phyloP scores from a whole-genome alignment of 2,329 filamentous ascomycete species.

The Harringtonia lauricola region DNA sequence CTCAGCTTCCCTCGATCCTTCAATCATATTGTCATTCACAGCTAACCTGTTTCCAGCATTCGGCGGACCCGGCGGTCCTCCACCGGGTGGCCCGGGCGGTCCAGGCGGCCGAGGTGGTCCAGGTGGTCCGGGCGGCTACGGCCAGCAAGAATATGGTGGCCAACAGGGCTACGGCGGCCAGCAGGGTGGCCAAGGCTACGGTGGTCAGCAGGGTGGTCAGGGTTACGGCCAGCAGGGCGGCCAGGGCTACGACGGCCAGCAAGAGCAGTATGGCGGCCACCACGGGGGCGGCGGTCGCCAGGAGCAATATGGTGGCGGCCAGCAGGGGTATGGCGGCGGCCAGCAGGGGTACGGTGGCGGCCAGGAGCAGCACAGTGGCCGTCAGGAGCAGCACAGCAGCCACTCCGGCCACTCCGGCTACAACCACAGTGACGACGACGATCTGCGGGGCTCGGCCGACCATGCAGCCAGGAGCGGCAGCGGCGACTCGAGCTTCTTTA shows the following conservation, averaged over 20 bases:
- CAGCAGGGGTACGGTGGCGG: slow-evolving; percentile 2
- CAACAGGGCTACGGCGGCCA: background rate
- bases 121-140: background rate
- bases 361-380: slow-evolving; percentile 1
- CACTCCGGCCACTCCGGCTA: slow-evolving; percentile 18
- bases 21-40: no score
- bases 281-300: background rate
- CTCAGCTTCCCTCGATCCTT: no score
- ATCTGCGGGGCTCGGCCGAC: slow-evolving; percentile 35
- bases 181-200: background rate
- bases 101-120: background rate
- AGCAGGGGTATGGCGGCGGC: slow-evolving; percentile 5
- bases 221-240: background rate
- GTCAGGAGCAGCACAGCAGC: slow-evolving; percentile 3
- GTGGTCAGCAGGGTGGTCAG: background rate
- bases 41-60: no score
- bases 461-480: slow-evolving; percentile 35
- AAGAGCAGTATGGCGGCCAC: background rate
- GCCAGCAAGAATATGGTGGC: background rate
- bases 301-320: background rate
- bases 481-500: slow-evolving; percentile 37
- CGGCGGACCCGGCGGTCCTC: background rate
- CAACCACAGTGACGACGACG: slow-evolving; percentile 31
- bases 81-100: background rate
- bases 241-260: background rate